Conservation (phyloP, 306 rosid genomes). For the Oemleria cerasiformis region DNA sequence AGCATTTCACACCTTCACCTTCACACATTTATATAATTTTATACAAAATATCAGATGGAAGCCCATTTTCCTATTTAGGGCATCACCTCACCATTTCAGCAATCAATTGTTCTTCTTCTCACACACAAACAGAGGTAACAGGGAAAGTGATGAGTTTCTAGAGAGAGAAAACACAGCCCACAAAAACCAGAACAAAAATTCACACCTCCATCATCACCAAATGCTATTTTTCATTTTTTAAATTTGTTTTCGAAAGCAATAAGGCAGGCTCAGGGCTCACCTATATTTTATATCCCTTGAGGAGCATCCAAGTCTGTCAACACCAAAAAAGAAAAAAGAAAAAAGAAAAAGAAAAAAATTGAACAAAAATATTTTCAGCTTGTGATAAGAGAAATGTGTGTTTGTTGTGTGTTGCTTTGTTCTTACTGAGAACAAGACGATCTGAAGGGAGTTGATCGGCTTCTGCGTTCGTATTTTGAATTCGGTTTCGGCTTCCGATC, state of each 20-base stretch:
- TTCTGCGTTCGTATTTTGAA: slow-evolving; percentile 1
- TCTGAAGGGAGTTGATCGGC: slow-evolving; percentile 30
- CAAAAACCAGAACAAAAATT: slow-evolving; percentile 13
- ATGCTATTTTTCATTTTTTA: not conserved
- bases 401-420: not conserved
- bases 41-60: not conserved
- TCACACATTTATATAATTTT: not conserved
- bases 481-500: slow-evolving; percentile 37
- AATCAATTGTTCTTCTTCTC: not conserved
- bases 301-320: not conserved
- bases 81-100: not conserved
- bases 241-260: not conserved
- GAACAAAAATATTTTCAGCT: not conserved
- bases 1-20: not conserved
- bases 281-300: not conserved
- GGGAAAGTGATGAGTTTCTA: not conserved
- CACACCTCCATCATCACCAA: slow-evolving; percentile 25
- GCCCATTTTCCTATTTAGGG: not conserved
- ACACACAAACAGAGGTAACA: not conserved
- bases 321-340: not conserved
- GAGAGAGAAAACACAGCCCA: not conserved
- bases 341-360: not conserved
- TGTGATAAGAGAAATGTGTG: slow-evolving; percentile 2
- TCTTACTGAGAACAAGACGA: slow-evolving; percentile 24
- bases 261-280: slow-evolving; percentile 1